Conservation (phyloP, 768 basidiomycete species). For the Lactarius quietus region DNA sequence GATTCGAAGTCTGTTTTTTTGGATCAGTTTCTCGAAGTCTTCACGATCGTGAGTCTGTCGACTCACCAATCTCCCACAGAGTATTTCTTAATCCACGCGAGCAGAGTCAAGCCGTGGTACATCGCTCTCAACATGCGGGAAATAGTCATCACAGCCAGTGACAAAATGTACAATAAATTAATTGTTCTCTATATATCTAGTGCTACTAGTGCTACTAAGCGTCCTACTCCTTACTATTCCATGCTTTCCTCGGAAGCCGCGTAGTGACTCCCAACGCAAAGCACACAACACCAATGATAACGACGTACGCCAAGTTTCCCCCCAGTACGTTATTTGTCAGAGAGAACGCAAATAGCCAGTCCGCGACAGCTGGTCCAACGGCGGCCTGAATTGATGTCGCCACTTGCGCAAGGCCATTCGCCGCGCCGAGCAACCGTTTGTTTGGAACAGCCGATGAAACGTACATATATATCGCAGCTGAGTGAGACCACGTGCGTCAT, state of each 20-base stretch:
- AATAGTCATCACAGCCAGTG: background rate
- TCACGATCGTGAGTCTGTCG: too few relatives aligned
- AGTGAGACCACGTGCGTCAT: slow-evolving; percentile 16
- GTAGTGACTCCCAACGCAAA: background rate
- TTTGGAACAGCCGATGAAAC: slow-evolving; percentile 63
- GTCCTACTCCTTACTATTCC: background rate
- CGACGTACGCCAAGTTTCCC: background rate
- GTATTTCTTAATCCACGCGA: too few relatives aligned
- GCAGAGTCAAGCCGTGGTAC: rapidly evolving
- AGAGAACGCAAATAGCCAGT: slow-evolving; percentile 63
- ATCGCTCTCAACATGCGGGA: background rate
- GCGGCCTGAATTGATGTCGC: slow-evolving; percentile 36
- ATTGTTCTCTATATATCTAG: background rate
- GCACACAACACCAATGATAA: background rate
- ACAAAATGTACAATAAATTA: background rate
- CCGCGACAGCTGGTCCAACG: slow-evolving; percentile 54
- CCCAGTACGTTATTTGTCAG: slow-evolving; percentile 33
- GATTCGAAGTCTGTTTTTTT: too few relatives aligned
- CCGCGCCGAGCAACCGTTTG: slow-evolving; percentile 58
- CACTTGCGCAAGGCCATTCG: slow-evolving; percentile 50
- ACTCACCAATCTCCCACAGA: too few relatives aligned
- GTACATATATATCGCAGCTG: slow-evolving; percentile 68
- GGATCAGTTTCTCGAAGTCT: too few relatives aligned
- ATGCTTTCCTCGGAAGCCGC: background rate
- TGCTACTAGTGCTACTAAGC: background rate